These are phyloP conservation scores for Lycium ferocissimum DNA, from an alignment of 257 asterid species.

Conservation along the genomic window DNA sequence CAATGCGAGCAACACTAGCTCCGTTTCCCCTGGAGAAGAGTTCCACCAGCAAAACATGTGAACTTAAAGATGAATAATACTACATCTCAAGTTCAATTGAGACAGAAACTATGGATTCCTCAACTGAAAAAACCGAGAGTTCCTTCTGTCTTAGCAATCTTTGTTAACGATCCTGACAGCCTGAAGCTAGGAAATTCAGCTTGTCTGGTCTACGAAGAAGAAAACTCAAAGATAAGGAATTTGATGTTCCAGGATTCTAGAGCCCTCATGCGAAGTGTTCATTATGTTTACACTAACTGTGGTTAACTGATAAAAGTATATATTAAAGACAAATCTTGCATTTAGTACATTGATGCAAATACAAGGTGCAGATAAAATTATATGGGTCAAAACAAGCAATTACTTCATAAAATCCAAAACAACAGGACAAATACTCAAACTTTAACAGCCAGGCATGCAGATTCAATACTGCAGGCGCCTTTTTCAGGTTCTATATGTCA, in stretches of 20 bases:
- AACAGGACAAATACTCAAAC: no score
- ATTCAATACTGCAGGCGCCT: no score
- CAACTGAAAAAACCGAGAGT: conserved; percentile 79
- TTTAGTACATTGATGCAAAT: no score
- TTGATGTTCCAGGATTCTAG: background rate
- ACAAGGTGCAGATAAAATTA: no score
- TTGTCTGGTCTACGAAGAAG: conserved; percentile 67
- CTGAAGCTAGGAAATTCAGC: conserved; percentile 77
- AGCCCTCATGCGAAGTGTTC: background rate
- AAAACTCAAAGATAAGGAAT: background rate
- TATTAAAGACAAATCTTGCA: no score
- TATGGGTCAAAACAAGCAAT: no score
- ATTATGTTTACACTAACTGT: background rate
- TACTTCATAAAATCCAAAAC: no score
- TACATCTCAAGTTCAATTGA: background rate
- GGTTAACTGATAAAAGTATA: no score
- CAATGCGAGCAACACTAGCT: conserved; percentile 90
- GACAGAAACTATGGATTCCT: conserved; percentile 16
- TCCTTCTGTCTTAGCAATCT: conserved; percentile 84
- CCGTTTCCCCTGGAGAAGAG: conserved; percentile 76
- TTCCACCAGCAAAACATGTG: background rate
- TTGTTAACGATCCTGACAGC: conserved; percentile 72
- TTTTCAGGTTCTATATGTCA: no score
- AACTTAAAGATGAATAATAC: background rate
- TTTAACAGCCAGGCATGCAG: no score